Conservation (phyloP, 2,329 filamentous ascomycete species). For the Aschersonia sp. region DNA sequence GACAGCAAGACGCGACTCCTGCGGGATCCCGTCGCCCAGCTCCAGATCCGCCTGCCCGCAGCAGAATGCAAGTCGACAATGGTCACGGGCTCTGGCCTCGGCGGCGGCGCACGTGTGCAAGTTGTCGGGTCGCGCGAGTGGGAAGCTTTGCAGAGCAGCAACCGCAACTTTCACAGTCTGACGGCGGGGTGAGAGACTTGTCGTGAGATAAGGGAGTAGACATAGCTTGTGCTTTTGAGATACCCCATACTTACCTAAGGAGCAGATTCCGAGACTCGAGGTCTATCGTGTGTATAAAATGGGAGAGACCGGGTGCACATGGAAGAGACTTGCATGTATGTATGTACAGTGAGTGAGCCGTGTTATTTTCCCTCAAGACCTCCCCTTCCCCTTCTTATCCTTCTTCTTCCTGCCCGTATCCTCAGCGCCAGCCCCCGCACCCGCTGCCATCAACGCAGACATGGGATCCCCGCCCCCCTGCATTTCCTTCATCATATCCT, state of each 20-base stretch:
- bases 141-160: slow-evolving; percentile 36
- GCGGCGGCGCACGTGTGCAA: slow-evolving; percentile 23
- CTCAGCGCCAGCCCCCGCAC: slow-evolving; percentile 8
- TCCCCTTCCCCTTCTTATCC: slow-evolving; percentile 33
- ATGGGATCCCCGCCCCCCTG: slow-evolving; percentile 32
- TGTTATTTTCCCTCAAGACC: slow-evolving; percentile 9
- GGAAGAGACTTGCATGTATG: too few species aligned
- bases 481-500: slow-evolving; percentile 97
- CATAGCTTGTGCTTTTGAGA: background rate
- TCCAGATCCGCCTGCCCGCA: slow-evolving; percentile 36
- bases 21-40: slow-evolving; percentile 26
- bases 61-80: slow-evolving; percentile 26
- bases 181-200: slow-evolving; percentile 10
- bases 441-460: slow-evolving; percentile 22
- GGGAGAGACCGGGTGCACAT: background rate
- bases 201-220: background rate
- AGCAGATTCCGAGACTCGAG: background rate
- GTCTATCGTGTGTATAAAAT: background rate
- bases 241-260: background rate
- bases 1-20: slow-evolving; percentile 6
- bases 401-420: slow-evolving; percentile 28
- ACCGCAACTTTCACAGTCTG: slow-evolving; percentile 6
- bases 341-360: too few species aligned
- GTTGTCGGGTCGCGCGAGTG: slow-evolving; percentile 40
- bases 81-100: slow-evolving; percentile 12